These are phyloP conservation scores for Ganoderma leucocontextum DNA, from an alignment of 1,284 basidiomycete species.

Conservation along the genomic window DNA sequence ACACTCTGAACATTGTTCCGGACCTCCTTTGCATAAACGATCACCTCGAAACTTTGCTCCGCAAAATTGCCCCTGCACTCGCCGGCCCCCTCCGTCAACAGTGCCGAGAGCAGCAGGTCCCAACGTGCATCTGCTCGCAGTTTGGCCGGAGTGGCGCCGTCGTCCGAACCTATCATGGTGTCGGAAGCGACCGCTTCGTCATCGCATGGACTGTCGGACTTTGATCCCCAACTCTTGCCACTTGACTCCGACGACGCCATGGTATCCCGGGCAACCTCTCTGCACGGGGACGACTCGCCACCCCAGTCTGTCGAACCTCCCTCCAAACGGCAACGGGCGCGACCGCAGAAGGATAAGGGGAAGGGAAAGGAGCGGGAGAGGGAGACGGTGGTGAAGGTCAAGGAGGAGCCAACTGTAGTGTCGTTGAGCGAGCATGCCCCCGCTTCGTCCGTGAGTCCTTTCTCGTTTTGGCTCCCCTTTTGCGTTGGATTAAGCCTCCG, in stretches of 20 bases:
- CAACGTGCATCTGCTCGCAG: conserved; percentile 79
- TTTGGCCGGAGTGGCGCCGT: conserved; percentile 55
- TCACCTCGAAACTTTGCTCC: conserved; percentile 25
- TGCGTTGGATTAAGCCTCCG: conserved; percentile 20
- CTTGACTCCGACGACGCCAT: conserved; percentile 56
- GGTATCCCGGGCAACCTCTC: conserved; percentile 69
- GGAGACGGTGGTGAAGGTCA: conserved; percentile 63
- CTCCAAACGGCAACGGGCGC: conserved; percentile 30
- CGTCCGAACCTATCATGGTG: conserved; percentile 48
- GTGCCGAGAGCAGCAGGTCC: conserved; percentile 68
- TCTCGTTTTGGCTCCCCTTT: neutral
- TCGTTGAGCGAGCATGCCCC: conserved; percentile 34
- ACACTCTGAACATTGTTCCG: conserved; percentile 29
- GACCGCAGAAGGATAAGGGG: conserved; percentile 54
- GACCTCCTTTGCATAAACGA: conserved; percentile 19
- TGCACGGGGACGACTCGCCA: conserved; percentile 28
- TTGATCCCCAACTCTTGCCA: conserved; percentile 50
- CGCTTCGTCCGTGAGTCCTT: conserved; percentile 40
- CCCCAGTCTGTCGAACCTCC: conserved; percentile 17
- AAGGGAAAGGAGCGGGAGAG: conserved; percentile 77
- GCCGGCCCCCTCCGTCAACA: conserved; percentile 38
- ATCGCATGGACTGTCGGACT: conserved; percentile 49
- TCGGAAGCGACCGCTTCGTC: conserved; percentile 47
- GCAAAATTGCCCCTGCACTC: conserved; percentile 13
- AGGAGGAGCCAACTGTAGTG: conserved; percentile 68